These are phyloP conservation scores for Aethionema arabicum DNA, from an alignment of 345 rosid genomes.

Conservation along the genomic window DNA sequence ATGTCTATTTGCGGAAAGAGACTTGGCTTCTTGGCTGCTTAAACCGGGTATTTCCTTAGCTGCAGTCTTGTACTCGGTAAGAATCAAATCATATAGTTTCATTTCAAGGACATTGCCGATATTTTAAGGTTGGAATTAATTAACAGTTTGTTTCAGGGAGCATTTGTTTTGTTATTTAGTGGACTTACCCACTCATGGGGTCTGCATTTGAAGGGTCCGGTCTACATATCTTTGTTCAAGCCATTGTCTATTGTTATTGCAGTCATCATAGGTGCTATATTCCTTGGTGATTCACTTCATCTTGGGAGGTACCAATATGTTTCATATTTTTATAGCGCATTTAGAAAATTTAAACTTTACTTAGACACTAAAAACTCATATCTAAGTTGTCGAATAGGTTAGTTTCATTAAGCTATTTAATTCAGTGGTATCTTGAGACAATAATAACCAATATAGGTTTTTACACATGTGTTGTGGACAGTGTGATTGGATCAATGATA, in stretches of 20 bases:
- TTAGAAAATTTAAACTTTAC: neutral
- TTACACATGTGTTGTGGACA: conserved; percentile 5
- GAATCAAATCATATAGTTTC: conserved; percentile 10
- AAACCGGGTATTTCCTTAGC: conserved; percentile 34
- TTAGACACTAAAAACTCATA: conserved; percentile 1
- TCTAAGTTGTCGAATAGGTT: neutral
- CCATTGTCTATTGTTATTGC: conserved; percentile 42
- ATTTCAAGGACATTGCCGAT: neutral
- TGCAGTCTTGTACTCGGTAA: conserved; percentile 43
- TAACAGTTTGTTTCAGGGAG: conserved; percentile 28
- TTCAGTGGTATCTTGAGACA: neutral
- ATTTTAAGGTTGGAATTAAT: neutral
- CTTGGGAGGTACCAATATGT: conserved; percentile 35
- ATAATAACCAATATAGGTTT: neutral
- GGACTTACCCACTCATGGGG: conserved; percentile 34
- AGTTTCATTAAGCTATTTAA: neutral
- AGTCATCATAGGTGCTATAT: conserved; percentile 30
- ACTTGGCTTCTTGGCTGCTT: conserved; percentile 39
- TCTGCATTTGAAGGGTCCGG: conserved; percentile 39
- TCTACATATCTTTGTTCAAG: conserved; percentile 38
- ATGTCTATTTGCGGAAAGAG: conserved; percentile 41
- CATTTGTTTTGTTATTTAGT: conserved; percentile 11
- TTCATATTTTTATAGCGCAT: neutral
- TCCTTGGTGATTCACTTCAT: conserved; percentile 36
- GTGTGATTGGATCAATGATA: conserved; percentile 28